phyloP scores from a whole-genome alignment of 768 basidiomycete genomes.

The Dioszegia hungarica region DNA sequence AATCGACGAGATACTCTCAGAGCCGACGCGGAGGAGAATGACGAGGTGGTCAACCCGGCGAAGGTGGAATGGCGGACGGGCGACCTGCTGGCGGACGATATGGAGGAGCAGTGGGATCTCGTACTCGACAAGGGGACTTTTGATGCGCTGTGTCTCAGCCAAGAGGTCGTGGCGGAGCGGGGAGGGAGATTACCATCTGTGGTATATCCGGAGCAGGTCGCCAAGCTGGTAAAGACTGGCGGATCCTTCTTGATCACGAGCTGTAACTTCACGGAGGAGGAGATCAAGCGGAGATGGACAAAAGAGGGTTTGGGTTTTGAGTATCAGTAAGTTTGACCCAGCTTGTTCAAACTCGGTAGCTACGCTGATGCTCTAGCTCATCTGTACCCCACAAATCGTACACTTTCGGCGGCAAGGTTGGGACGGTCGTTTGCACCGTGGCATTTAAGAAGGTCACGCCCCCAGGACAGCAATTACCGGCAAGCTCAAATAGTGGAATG shows the following conservation, averaged over 20 bases:
- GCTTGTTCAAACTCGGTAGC: background rate
- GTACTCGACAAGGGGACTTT: constrained; percentile 52
- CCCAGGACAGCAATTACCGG: background rate
- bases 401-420: constrained; percentile 48
- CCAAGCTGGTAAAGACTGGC: constrained; percentile 42
- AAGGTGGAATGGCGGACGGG: constrained; percentile 35
- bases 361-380: constrained; percentile 24
- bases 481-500: background rate
- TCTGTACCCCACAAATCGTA: constrained; percentile 48
- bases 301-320: constrained; percentile 36
- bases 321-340: constrained; percentile 26
- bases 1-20: constrained; percentile 15
- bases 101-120: constrained; percentile 48
- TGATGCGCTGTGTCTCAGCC: constrained; percentile 50
- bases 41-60: constrained; percentile 30
- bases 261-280: constrained; percentile 52
- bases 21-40: constrained; percentile 34
- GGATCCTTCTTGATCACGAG: constrained; percentile 52
- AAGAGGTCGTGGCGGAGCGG: constrained; percentile 28
- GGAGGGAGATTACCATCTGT: constrained; percentile 36
- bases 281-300: constrained; percentile 46
- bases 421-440: constrained; percentile 46
- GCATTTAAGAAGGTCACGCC: constrained; percentile 42
- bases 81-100: constrained; percentile 38
- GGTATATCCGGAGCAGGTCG: constrained; percentile 48